A percentile compares a stretch with the other conserved stretches of the same genome.
Conservation (phyloP, 2,329 filamentous ascomycete species). For the Arthrobotrys megalospora region DNA sequence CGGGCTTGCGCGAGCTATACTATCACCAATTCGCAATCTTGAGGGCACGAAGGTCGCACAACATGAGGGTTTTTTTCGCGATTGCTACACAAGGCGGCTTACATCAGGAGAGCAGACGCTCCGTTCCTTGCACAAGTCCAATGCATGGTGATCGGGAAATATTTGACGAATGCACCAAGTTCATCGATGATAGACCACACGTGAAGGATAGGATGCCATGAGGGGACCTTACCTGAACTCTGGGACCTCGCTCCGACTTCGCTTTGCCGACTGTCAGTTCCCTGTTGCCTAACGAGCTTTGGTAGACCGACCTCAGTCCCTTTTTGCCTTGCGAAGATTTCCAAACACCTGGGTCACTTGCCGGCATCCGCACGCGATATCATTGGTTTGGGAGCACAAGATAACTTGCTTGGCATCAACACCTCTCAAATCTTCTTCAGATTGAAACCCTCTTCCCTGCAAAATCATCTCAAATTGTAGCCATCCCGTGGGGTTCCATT, state of each 20-base stretch:
- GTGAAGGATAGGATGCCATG: slow-evolving; percentile 28
- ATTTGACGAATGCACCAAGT: slow-evolving; percentile 28
- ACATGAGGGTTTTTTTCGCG: slow-evolving; percentile 28
- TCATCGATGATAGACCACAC: slow-evolving; percentile 11
- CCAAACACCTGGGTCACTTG: slow-evolving; percentile 51
- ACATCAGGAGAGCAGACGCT: neutral
- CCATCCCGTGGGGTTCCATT: slow-evolving; percentile 48
- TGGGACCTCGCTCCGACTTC: slow-evolving; percentile 34
- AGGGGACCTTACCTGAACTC: slow-evolving; percentile 31
- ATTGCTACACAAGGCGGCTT: slow-evolving; percentile 6
- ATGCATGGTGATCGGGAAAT: slow-evolving; percentile 41
- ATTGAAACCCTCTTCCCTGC: slow-evolving; percentile 46
- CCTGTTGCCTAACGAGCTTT: slow-evolving; percentile 23
- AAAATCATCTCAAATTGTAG: slow-evolving; percentile 57
- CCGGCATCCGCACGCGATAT: slow-evolving; percentile 56
- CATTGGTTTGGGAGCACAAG: slow-evolving; percentile 50
- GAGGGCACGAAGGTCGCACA: slow-evolving; percentile 13
- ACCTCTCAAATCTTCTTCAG: slow-evolving; percentile 49
- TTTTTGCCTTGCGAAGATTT: slow-evolving; percentile 32
- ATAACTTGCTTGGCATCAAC: slow-evolving; percentile 51
- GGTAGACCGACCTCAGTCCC: neutral
- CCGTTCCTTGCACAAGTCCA: slow-evolving; percentile 21
- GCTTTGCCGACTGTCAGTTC: slow-evolving; percentile 17
- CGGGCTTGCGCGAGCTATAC: neutral
- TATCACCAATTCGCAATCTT: slow-evolving; percentile 37